Evolutionary conservation across 805 yeast genomes (phyloP), one percentile per base, ranked within the genome.

Genomic region (Barnettozyma wickerhamii): DNA sequence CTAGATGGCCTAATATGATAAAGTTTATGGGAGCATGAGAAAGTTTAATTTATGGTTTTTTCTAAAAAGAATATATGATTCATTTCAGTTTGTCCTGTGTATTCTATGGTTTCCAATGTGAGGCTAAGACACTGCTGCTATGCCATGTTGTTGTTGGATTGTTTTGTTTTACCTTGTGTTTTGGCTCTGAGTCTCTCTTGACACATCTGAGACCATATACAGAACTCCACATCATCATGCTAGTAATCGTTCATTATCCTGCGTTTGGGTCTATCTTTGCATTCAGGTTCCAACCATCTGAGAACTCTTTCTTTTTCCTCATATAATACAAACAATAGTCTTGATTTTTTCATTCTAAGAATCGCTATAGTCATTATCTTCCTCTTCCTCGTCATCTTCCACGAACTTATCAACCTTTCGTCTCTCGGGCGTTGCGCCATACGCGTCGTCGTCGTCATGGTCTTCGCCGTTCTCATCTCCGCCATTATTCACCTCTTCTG

Each of bases 401-500:
- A 51, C 47, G 30, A 51, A 51, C 15, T 47, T 41, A 9, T 49
- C 54, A 21, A 47, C 49, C 15, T 46, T 37, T n/a, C 35, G 28
- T 34, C 40, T 41, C 30, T 51, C 49, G 12, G 37, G 41, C 6
- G 32, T 37, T 18, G 48, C 56, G 10, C 30, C 40, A 18, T 41
- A 34, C 9, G 30, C 52, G 19, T 39, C 43, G 17, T 38, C 48
- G 4, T 41, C 66, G 12, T 64, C 64, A 23, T 58, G 65, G 39
- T 64, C 59, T 24, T 56, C 66, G 20, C 52, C 64, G 12, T 56
- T 64, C 6, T 51, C 52, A 10, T 56, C 64, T 40, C 65, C 62
- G 9, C 65, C 66, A 33, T 62, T 62, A 45, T 69, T 68, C 17
- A 68, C 74, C 34, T 82, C 87, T 50, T 84, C 86, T 0, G 91